Evolutionary conservation across 441 rosid genomes (phyloP), one percentile per base, ranked within the genome.

Genomic region (Erodium texanum): DNA sequence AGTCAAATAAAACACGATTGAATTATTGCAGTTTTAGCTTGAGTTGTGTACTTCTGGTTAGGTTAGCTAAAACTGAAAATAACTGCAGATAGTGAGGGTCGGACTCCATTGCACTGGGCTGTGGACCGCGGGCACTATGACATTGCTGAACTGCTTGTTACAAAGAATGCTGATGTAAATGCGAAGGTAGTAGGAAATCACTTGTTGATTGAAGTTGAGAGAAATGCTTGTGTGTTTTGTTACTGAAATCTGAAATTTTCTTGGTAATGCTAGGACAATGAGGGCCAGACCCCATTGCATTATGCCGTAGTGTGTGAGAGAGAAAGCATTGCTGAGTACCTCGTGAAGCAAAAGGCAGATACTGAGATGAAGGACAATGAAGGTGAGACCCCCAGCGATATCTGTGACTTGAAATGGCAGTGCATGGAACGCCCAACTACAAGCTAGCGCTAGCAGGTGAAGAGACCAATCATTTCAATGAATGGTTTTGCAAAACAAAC

Each of bases 91-190:
- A 86, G 97, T 74, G 96, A 93, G 81, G 93, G 97, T 56, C 87
- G 90, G 68, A 88, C 92, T 24, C 92, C 99, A 2, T 80, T 93
- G 82, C 99, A 93, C 76, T 93, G 99, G 99, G 99, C 97, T 65
- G 95, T 87, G 71, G 97, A 93, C 72, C 97, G 99, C 68, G 96
- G 99, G 14, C 96, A 91, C 73, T 67, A 80, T 36, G 52, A 84
- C 62, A 76, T 88, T 34, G 76, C 81, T 0, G 86, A 91, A 76
- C 72, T 73, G 58, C 89, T 91, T 71, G 71, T 89, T 54, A 81
- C 80, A 68, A 84, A 65, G 73, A 84, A 87, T 9, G 87, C 95
- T 3, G 90, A 93, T 78, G 77, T 93, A 71, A 85, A 93, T 75
- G 89, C 93, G 2, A 87, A 89, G 95, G 98, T 87, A 75, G 72